A percentile compares a stretch with the other conserved stretches of the same genome.
Conservation (phyloP, 352 stramenopile genomes). For the Phytophthora sp. region DNA sequence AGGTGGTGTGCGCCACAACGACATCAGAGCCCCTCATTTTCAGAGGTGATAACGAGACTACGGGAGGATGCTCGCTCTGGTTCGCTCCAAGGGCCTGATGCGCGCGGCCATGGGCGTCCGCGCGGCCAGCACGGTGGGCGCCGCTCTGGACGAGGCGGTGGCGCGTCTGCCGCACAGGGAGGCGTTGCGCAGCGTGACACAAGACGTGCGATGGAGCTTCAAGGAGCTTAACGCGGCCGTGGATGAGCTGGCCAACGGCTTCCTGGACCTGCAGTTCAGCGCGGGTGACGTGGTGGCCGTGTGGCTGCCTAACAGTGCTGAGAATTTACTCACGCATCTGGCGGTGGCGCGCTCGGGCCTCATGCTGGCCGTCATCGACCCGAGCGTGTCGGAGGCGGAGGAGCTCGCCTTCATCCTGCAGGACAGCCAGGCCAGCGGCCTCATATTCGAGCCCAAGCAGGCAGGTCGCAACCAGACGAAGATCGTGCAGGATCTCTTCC, state of each 20-base stretch:
- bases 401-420: slow-evolving; percentile 86
- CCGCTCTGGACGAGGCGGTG: slow-evolving; percentile 75
- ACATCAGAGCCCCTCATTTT: slow-evolving; percentile 32
- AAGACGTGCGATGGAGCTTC: slow-evolving; percentile 88
- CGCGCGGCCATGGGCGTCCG: slow-evolving; percentile 44
- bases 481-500: slow-evolving; percentile 77
- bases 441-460: slow-evolving; percentile 89
- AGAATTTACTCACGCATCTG: slow-evolving; percentile 86
- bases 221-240: slow-evolving; percentile 80
- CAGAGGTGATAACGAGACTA: slow-evolving; percentile 14
- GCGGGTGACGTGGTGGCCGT: slow-evolving; percentile 78
- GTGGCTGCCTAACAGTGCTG: slow-evolving; percentile 85
- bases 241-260: slow-evolving; percentile 80
- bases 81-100: slow-evolving; percentile 62
- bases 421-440: slow-evolving; percentile 77
- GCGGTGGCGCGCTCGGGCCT: slow-evolving; percentile 84
- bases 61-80: slow-evolving; percentile 64
- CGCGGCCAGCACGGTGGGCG: slow-evolving; percentile 70
- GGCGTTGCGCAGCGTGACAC: slow-evolving; percentile 80
- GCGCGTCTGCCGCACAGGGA: slow-evolving; percentile 86
- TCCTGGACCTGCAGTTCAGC: slow-evolving; percentile 76
- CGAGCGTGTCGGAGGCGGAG: slow-evolving; percentile 67
- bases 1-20: slow-evolving; percentile 6
- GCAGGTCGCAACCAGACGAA: slow-evolving; percentile 72
- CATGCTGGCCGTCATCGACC: slow-evolving; percentile 84